phyloP scores from a whole-genome alignment of 1,284 basidiomycete genomes.

The Marasmius fiardii region DNA sequence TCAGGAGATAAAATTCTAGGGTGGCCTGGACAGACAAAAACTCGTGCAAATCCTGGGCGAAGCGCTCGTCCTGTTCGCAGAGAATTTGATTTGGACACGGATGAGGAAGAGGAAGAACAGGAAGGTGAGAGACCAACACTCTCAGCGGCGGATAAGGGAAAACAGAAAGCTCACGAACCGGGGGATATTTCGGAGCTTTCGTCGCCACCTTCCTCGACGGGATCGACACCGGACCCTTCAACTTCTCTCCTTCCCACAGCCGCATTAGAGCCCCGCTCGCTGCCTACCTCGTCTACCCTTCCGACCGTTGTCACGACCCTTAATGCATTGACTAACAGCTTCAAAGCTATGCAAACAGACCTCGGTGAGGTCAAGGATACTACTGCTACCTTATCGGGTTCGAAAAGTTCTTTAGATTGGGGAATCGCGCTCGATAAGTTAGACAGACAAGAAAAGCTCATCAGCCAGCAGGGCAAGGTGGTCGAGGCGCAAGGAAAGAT shows the following conservation, averaged over 20 bases:
- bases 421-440: neutral
- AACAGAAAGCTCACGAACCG: neutral
- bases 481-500: neutral
- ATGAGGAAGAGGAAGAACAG: neutral
- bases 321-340: neutral
- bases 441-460: neutral
- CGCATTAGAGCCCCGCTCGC: neutral
- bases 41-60: too few relatives aligned
- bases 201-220: neutral
- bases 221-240: neutral
- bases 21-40: neutral
- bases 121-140: neutral
- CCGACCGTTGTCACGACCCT: neutral
- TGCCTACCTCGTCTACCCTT: neutral
- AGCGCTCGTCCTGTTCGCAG: too few relatives aligned
- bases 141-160: neutral
- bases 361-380: neutral
- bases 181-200: neutral
- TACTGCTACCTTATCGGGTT: neutral
- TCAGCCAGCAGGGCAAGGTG: neutral
- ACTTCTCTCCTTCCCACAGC: neutral
- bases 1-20: neutral
- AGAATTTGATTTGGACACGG: neutral
- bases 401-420: neutral
- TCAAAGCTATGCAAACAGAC: neutral